Conservation (phyloP, 2,329 filamentous ascomycete genomes). For the Apiospora arundinis region DNA sequence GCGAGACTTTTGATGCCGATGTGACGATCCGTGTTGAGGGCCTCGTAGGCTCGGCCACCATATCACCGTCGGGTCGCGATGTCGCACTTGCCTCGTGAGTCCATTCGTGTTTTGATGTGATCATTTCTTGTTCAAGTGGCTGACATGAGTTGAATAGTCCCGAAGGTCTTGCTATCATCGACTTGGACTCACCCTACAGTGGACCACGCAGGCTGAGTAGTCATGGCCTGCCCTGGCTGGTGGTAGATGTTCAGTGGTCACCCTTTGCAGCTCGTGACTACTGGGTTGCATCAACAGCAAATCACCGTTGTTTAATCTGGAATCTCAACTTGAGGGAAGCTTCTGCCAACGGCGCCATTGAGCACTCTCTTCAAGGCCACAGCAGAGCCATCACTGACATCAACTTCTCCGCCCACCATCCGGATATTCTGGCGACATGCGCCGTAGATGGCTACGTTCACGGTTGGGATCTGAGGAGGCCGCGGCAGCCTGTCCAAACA, state of each 20-base stretch:
- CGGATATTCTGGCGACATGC: slow-evolving; percentile 87
- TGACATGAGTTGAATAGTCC: slow-evolving; percentile 56
- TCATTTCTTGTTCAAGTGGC: slow-evolving; percentile 32
- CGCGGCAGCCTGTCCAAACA: slow-evolving; percentile 74
- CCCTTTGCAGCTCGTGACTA: slow-evolving; percentile 88
- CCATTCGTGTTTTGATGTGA: slow-evolving; percentile 36
- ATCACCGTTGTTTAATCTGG: slow-evolving; percentile 94
- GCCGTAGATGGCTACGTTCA: slow-evolving; percentile 93
- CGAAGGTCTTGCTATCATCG: slow-evolving; percentile 88
- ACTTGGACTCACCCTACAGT: slow-evolving; percentile 87
- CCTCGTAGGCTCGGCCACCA: slow-evolving; percentile 87
- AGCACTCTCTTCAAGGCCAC: slow-evolving; percentile 86
- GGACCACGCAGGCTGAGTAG: slow-evolving; percentile 81
- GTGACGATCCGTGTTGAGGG: slow-evolving; percentile 83
- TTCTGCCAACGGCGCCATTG: slow-evolving; percentile 72
- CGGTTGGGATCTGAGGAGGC: slow-evolving; percentile 84
- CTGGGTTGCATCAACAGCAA: slow-evolving; percentile 93
- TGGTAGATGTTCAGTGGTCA: slow-evolving; percentile 96
- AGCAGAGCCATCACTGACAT: slow-evolving; percentile 92
- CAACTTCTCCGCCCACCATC: slow-evolving; percentile 93
- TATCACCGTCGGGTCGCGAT: slow-evolving; percentile 89
- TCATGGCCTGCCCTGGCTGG: slow-evolving; percentile 90
- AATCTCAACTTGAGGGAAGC: slow-evolving; percentile 84
- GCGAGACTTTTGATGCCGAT: slow-evolving; percentile 85
- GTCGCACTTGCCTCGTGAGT: slow-evolving; percentile 82